Evolutionary conservation across 2,329 filamentous ascomycete species (phyloP).

Genomic region (Thelonectria blattea): DNA sequence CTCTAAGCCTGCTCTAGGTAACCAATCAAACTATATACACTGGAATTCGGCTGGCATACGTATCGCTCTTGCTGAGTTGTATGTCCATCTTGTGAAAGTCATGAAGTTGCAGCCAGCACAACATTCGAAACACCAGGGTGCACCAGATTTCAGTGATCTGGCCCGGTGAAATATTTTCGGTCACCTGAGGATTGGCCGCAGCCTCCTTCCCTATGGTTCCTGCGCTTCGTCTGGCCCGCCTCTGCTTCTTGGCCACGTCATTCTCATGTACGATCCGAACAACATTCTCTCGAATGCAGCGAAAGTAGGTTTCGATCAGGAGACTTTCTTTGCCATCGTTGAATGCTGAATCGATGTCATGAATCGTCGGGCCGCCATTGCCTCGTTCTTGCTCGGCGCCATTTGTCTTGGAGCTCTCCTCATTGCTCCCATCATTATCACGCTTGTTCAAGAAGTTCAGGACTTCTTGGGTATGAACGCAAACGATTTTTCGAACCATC

Average conservation of each 20-base stretch:
- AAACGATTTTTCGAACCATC: slow-evolving; percentile 21
- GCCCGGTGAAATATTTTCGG: background rate
- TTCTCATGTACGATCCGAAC: slow-evolving; percentile 8
- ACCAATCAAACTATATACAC: slow-evolving; percentile 40
- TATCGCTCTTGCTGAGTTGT: slow-evolving; percentile 42
- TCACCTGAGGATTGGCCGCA: background rate
- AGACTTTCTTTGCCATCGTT: slow-evolving; percentile 22
- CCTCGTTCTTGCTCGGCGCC: background rate
- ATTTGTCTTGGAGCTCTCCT: background rate
- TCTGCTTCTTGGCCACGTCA: slow-evolving; percentile 15
- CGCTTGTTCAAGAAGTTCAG: slow-evolving; percentile 17
- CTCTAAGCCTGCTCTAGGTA: background rate
- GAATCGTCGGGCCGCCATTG: slow-evolving; percentile 3
- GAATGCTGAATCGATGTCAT: slow-evolving; percentile 26
- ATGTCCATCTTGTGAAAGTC: slow-evolving; percentile 46
- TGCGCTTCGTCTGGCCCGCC: slow-evolving; percentile 1
- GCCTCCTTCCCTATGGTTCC: background rate
- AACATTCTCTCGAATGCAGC: slow-evolving; percentile 20
- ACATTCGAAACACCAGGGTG: slow-evolving; percentile 46
- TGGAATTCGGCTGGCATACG: slow-evolving; percentile 44
- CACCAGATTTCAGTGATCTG: slow-evolving; percentile 40
- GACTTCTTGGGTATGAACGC: slow-evolving; percentile 26
- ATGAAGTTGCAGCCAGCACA: slow-evolving; percentile 47
- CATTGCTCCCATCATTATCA: background rate
- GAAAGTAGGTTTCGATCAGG: slow-evolving; percentile 25